Conservation (phyloP, 1,284 basidiomycete species). For the Cryptococcus amylolentus region DNA sequence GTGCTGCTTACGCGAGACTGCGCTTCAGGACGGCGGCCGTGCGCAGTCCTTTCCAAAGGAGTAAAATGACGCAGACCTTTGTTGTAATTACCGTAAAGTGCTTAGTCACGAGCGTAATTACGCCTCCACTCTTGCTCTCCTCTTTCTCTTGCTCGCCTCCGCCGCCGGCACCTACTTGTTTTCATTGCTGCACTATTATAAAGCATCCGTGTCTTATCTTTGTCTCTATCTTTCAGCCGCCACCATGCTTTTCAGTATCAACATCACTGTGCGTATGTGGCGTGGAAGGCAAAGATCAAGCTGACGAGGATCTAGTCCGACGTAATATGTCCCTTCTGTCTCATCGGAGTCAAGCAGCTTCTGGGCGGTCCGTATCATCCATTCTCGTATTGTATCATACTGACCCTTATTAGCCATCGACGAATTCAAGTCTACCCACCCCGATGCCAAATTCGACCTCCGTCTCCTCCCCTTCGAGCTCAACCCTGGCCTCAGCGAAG, state of each 20-base stretch:
- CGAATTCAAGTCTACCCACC: slow-evolving; percentile 22
- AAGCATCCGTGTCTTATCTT: too few relatives aligned
- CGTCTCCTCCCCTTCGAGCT: slow-evolving; percentile 48
- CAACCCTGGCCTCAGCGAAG: slow-evolving; percentile 32
- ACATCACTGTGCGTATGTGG: slow-evolving; percentile 28
- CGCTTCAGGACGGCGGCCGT: too few relatives aligned
- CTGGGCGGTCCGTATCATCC: slow-evolving; percentile 20
- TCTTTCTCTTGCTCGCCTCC: too few relatives aligned
- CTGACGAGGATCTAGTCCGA: slow-evolving; percentile 28
- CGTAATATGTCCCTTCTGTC: slow-evolving; percentile 43
- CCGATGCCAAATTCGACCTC: slow-evolving; percentile 25
- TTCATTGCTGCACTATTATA: too few relatives aligned
- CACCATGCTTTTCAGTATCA: slow-evolving; percentile 14
- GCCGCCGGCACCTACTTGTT: too few relatives aligned
- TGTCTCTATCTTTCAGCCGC: not conserved
- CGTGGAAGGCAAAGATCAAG: not conserved
- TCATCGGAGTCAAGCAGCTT: slow-evolving; percentile 40
- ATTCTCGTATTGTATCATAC: not conserved
- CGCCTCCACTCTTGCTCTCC: too few relatives aligned
- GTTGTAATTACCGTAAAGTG: too few relatives aligned
- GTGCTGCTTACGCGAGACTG: not conserved
- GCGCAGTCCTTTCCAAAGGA: too few relatives aligned
- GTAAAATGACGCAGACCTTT: too few relatives aligned
- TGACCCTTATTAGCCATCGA: slow-evolving; percentile 19
- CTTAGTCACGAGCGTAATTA: too few relatives aligned